phyloP scores from a whole-genome alignment of 192 early-diverging fungal species.

The Coemansia sp. region DNA sequence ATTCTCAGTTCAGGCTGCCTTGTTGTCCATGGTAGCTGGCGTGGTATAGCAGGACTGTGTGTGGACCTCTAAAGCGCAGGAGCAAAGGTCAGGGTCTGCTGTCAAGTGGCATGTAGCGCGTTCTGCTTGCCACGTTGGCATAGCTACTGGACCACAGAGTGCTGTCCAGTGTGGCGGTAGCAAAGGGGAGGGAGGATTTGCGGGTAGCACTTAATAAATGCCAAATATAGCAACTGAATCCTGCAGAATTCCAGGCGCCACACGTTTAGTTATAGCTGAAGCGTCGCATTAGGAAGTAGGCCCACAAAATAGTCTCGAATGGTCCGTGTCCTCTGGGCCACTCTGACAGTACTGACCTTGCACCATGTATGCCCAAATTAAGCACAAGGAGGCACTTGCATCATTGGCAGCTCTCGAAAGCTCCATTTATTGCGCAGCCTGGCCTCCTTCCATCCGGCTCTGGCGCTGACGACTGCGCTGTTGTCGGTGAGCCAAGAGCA shows the following conservation, averaged over 20 bases:
- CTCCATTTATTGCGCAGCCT: background rate
- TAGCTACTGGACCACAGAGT: background rate
- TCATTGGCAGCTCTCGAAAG: background rate
- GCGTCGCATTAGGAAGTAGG: slow-evolving; percentile 1
- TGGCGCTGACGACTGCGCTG: background rate
- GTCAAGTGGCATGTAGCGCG: background rate
- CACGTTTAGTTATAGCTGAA: background rate
- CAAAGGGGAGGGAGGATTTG: slow-evolving; percentile 1
- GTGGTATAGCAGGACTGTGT: background rate
- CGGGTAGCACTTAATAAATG: background rate
- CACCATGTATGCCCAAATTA: background rate
- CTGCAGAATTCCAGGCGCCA: slow-evolving; percentile 3
- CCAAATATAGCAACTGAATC: slow-evolving; percentile 2
- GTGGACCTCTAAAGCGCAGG: background rate
- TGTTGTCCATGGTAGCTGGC: background rate
- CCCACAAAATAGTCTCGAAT: background rate
- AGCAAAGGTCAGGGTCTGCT: background rate
- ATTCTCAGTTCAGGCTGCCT: background rate
- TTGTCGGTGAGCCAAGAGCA: background rate
- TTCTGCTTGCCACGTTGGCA: background rate
- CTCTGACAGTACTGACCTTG: background rate
- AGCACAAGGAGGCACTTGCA: background rate
- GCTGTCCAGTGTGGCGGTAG: background rate
- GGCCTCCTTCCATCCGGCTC: background rate
- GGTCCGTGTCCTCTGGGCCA: background rate